Percentiles rank a stretch among this genome's conserved stretches.
phyloP scores from a whole-genome alignment of 192 early-diverging fungal species.

The Coemansia sp. region DNA sequence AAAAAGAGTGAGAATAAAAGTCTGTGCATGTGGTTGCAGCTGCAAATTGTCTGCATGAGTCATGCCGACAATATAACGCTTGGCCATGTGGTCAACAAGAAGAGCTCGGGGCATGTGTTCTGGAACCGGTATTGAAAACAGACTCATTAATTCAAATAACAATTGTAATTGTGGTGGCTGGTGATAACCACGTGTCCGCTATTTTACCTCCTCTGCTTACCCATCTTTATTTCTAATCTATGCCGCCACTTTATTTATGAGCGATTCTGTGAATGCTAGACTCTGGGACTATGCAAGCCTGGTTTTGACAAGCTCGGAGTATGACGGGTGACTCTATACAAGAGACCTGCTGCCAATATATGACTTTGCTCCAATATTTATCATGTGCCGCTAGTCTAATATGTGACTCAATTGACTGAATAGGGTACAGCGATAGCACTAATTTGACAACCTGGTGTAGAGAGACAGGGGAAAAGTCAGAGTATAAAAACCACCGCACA shows the following conservation, averaged over 20 bases:
- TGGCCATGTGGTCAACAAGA: background rate
- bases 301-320: background rate
- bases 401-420: background rate
- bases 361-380: background rate
- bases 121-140: background rate
- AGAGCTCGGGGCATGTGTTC: background rate
- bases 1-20: background rate
- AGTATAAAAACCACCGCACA: background rate
- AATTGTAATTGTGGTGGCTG: background rate
- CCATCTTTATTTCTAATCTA: background rate
- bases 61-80: background rate
- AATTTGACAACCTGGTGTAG: background rate
- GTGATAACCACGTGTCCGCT: background rate
- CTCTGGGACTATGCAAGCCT: background rate
- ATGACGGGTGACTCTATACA: background rate
- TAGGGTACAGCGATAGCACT: background rate
- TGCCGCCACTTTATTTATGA: background rate
- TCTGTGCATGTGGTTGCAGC: background rate
- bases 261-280: background rate
- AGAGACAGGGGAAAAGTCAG: background rate
- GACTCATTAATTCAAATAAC: background rate
- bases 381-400: slow-evolving; percentile 2
- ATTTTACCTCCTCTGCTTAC: background rate
- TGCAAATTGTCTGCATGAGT: background rate
- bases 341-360: background rate